These are phyloP conservation scores for Albatrellus ellisii DNA, from an alignment of 768 basidiomycete genomes.

Conservation along the genomic window DNA sequence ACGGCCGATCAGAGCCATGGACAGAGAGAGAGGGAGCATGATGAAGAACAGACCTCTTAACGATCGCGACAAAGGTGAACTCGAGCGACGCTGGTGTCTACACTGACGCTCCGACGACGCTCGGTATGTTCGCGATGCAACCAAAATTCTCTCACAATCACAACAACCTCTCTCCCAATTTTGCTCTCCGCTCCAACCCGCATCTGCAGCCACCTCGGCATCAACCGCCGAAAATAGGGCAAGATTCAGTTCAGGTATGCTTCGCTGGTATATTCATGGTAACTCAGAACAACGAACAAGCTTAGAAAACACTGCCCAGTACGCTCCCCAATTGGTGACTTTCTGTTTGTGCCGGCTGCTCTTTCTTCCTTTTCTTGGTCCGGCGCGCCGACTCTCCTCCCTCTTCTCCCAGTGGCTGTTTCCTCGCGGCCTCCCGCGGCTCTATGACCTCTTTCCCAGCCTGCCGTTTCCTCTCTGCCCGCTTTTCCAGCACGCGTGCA, in stretches of 20 bases:
- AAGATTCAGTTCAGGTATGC: too few relatives aligned
- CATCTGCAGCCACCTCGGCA: constrained; percentile 9
- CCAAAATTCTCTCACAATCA: constrained; percentile 14
- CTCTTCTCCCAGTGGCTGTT: background rate
- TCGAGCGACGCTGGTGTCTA: constrained; percentile 25
- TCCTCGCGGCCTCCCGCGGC: background rate
- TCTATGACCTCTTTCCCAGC: constrained; percentile 13
- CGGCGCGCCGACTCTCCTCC: background rate
- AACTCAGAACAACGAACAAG: background rate
- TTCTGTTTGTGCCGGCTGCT: constrained; percentile 11
- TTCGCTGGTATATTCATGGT: too few relatives aligned
- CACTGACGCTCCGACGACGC: constrained; percentile 20
- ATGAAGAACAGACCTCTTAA: constrained; percentile 88
- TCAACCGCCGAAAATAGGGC: too few relatives aligned
- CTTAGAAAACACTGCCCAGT: constrained; percentile 40
- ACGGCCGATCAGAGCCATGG: constrained; percentile 59
- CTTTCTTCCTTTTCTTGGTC: background rate
- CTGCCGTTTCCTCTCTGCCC: constrained; percentile 40
- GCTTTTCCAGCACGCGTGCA: constrained; percentile 74
- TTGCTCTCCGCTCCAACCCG: constrained; percentile 28
- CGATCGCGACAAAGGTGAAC: constrained; percentile 30
- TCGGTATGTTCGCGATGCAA: constrained; percentile 51
- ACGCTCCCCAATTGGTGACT: constrained; percentile 28
- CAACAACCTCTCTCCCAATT: constrained; percentile 15
- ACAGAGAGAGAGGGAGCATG: constrained; percentile 75